Base-by-base conservation (phyloP, 177 flowering plant genomes). In the Vitis hybrid region DNA sequence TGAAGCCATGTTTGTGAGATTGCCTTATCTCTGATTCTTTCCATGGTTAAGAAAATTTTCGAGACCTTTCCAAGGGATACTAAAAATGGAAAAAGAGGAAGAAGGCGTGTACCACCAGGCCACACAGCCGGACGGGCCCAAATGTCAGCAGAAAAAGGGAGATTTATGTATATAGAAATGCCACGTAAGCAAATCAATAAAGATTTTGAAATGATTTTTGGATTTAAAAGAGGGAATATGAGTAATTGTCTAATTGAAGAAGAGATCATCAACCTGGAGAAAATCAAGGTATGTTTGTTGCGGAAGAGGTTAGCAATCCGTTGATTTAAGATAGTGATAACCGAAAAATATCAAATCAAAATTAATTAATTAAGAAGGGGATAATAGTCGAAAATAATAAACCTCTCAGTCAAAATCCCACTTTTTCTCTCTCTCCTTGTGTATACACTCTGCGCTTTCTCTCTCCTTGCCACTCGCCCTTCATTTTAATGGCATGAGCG, bases 401-500 rank as follows among this genome's bases (percentile, higher is more conserved):
- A 54, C 14, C 46, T 62, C 65, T 62, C 30, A 18, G 63, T 70
- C 72, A 70, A 59, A 70, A 24, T n/a, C 57, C 61, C 53, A 24
- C 58, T 59, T 50, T 67, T 35, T 54, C n/a, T 65, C 41, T 69
- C 51, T 10, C 55, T n/a, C 59, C 6, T 32, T 53, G 57, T 27
- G 27, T 18, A 24, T 64, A 35, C 11, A 13, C 21, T 4, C 41
- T 27, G 13, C 13, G n/a, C 30, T 4, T 27, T 32, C 14, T 8
- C 30, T 21, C 10, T 2, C 14, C 24, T 67, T 46, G 53, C 58
- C 51, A 30, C 68, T 56, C 65, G 15, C 53, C 58, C 73, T 69
- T 79, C 76, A 77, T 71, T 79, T 71, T 75, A 77, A 83, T 81
- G 84, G 81, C 67, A 75, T 68, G 75, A 76, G 77, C 66, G 55